Evolutionary conservation across 23 red algal species (phyloP).

Genomic region (Gracilaria gracilis): DNA sequence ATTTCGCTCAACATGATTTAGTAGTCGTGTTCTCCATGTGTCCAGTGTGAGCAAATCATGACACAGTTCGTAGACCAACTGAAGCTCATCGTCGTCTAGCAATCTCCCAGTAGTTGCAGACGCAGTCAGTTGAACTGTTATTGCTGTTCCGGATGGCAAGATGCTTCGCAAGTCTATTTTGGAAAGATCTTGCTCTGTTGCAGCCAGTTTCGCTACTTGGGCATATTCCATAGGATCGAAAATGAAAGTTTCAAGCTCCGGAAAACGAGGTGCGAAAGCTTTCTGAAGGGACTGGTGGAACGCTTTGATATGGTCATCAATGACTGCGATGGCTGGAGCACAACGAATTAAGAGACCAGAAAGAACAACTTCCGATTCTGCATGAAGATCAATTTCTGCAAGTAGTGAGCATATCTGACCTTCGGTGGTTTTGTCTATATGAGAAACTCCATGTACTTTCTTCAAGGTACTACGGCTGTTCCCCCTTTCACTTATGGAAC

Average conservation of each 20-base stretch:
- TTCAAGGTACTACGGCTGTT: too few relatives aligned
- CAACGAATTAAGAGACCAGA: slow-evolving; percentile 7
- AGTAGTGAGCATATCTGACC: slow-evolving; percentile 7
- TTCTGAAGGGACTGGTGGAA: slow-evolving; percentile 48
- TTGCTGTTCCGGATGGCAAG: slow-evolving; percentile 71
- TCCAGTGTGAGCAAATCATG: slow-evolving; percentile 64
- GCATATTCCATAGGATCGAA: slow-evolving; percentile 79
- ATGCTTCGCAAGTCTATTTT: slow-evolving; percentile 65
- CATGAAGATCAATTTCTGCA: not conserved
- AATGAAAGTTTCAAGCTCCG: slow-evolving; percentile 87
- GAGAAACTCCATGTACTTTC: not conserved
- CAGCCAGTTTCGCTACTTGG: slow-evolving; percentile 40
- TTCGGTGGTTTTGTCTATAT: not conserved
- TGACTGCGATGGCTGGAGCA: slow-evolving; percentile 46
- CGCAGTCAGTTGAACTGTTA: slow-evolving; percentile 79
- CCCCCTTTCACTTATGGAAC: not conserved
- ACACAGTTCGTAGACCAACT: slow-evolving; percentile 36
- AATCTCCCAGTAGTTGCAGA: slow-evolving; percentile 57
- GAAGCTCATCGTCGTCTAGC: slow-evolving; percentile 56
- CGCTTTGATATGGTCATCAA: slow-evolving; percentile 67
- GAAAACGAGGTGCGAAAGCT: slow-evolving; percentile 76
- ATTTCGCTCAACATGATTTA: slow-evolving; percentile 59
- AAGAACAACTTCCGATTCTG: not conserved
- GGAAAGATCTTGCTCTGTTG: slow-evolving; percentile 43
- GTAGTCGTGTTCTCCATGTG: slow-evolving; percentile 19